Percentiles rank a stretch among this genome's conserved stretches.
phyloP scores from a whole-genome alignment of 768 basidiomycete genomes.

The Kondoa malvinella region DNA sequence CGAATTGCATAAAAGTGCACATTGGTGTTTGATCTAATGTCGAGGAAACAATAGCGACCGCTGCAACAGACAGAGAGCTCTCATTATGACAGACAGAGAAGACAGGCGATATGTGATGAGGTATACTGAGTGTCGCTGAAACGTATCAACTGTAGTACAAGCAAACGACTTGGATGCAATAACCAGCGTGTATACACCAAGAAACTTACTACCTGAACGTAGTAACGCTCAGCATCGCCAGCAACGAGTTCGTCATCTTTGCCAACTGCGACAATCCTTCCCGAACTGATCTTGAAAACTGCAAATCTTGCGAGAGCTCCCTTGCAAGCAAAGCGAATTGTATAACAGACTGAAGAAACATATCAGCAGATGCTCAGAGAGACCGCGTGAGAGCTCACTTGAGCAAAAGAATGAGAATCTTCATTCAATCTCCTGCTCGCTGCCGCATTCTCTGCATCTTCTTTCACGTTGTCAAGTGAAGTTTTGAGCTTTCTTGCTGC shows the following conservation, averaged over 20 bases:
- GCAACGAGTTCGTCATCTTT: conserved; percentile 1
- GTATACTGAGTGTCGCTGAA: no score
- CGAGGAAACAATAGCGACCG: no score
- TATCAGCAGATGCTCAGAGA: background rate
- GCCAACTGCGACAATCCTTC: conserved; percentile 5
- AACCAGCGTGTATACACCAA: background rate
- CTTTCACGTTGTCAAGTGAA: background rate
- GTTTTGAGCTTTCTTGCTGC: background rate
- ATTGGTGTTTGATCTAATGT: no score
- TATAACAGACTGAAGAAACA: background rate
- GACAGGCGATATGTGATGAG: no score
- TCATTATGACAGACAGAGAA: no score
- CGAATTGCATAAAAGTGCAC: no score
- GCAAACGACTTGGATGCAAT: no score
- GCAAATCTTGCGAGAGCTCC: conserved; percentile 4
- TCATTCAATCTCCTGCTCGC: background rate
- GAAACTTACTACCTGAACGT: background rate
- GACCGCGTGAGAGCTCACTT: background rate
- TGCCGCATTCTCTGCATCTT: background rate
- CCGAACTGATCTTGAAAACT: background rate
- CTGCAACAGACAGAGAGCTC: no score
- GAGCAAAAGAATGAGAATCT: conserved; percentile 1
- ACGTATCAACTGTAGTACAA: no score
- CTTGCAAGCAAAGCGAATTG: background rate
- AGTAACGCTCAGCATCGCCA: conserved; percentile 6